Evolutionary conservation across 2,329 filamentous ascomycete species (phyloP).

Genomic region (Eutypella sp.): DNA sequence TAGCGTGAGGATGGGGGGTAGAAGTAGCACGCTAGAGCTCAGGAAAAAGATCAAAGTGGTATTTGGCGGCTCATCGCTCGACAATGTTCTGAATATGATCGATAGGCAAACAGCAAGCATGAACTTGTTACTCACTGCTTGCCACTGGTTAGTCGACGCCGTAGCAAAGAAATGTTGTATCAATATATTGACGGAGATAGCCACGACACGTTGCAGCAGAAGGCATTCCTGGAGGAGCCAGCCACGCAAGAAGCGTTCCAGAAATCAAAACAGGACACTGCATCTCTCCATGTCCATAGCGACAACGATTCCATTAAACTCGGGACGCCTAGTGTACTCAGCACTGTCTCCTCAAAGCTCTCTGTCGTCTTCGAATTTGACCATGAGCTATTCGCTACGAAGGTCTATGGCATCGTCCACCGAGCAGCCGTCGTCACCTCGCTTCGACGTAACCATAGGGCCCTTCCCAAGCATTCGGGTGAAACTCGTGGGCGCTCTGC

Average conservation of each 20-base stretch:
- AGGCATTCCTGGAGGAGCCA: not conserved
- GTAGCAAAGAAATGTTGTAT: not conserved
- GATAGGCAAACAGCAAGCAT: constrained; percentile 4
- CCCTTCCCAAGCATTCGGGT: not conserved
- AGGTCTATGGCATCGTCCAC: not conserved
- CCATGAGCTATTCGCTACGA: not conserved
- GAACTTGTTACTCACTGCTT: constrained; percentile 2
- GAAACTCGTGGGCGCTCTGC: not conserved
- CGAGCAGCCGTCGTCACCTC: not conserved
- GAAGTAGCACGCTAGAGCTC: not conserved
- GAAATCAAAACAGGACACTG: not conserved
- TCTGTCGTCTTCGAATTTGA: not conserved
- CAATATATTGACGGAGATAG: not conserved
- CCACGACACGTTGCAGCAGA: not conserved
- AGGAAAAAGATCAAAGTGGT: constrained; percentile 1
- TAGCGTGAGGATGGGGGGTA: not conserved
- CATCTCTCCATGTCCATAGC: not conserved
- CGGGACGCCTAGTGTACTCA: not conserved
- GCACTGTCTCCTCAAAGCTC: not conserved
- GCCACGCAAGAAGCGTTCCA: not conserved
- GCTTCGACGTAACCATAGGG: not conserved
- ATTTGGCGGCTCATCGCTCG: not conserved
- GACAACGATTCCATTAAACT: not conserved
- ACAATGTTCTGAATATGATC: constrained; percentile 1
- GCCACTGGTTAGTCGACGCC: not conserved